Evolutionary conservation across 2,329 filamentous ascomycete species (phyloP).

Genomic region (Ophiosphaerella korrae): DNA sequence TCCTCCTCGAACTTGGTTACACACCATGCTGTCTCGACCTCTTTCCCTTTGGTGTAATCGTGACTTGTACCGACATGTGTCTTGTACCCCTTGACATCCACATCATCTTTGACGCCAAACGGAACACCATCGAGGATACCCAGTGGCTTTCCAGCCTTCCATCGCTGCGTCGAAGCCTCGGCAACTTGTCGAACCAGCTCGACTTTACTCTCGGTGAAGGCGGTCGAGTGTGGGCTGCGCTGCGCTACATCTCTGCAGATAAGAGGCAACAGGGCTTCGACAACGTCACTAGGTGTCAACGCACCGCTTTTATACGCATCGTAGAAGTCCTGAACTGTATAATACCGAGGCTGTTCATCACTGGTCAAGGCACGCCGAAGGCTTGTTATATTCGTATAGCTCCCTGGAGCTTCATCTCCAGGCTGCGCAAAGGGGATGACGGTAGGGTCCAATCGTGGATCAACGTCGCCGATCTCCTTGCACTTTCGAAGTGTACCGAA

Average conservation of each 20-base stretch:
- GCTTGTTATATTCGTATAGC: slow-evolving; percentile 24
- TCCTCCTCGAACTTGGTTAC: slow-evolving; percentile 72
- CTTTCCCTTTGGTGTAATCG: slow-evolving; percentile 57
- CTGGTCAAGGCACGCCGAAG: slow-evolving; percentile 23
- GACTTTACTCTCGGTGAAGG: slow-evolving; percentile 72
- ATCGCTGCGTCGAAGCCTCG: slow-evolving; percentile 73
- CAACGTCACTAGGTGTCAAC: slow-evolving; percentile 73
- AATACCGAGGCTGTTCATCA: slow-evolving; percentile 37
- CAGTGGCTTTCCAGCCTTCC: slow-evolving; percentile 67
- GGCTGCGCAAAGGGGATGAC: slow-evolving; percentile 54
- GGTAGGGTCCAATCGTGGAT: slow-evolving; percentile 62
- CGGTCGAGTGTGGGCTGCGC: slow-evolving; percentile 67
- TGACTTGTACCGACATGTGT: slow-evolving; percentile 68
- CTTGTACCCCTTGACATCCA: slow-evolving; percentile 71
- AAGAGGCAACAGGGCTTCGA: slow-evolving; percentile 71
- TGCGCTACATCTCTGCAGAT: slow-evolving; percentile 65
- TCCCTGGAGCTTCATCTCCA: slow-evolving; percentile 18
- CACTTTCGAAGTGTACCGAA: slow-evolving; percentile 64
- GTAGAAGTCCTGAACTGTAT: slow-evolving; percentile 76
- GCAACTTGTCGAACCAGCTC: slow-evolving; percentile 71
- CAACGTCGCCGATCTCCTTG: slow-evolving; percentile 59
- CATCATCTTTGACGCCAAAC: slow-evolving; percentile 82
- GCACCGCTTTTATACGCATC: slow-evolving; percentile 72
- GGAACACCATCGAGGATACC: slow-evolving; percentile 81
- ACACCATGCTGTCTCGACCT: slow-evolving; percentile 69